Evolutionary conservation across 2,329 filamentous ascomycete species (phyloP).

Genomic region (Cadophora gregata): DNA sequence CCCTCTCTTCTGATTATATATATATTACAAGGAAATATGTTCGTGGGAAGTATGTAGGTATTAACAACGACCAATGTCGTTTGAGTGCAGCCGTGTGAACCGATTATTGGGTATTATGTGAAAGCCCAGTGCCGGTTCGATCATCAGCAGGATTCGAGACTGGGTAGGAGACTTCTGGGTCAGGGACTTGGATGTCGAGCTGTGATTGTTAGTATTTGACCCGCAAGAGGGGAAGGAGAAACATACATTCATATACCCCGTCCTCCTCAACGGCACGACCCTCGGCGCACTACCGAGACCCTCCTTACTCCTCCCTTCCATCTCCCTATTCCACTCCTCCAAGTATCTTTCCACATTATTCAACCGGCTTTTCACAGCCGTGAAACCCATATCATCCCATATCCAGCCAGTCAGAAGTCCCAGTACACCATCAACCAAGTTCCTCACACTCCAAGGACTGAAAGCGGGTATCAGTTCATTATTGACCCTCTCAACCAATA

Average conservation of each 20-base stretch:
- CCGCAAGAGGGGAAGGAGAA: slow-evolving; percentile 1
- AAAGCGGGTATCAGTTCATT: slow-evolving; percentile 77
- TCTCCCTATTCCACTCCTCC: slow-evolving; percentile 82
- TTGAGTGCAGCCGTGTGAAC: background rate
- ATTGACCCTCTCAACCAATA: slow-evolving; percentile 83
- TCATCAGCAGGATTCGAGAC: slow-evolving; percentile 21
- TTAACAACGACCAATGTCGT: background rate
- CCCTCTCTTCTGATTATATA: background rate
- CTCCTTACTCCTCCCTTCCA: slow-evolving; percentile 62
- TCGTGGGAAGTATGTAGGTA: background rate
- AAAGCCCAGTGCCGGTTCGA: slow-evolving; percentile 31
- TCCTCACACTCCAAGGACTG: slow-evolving; percentile 76
- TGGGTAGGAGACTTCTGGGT: slow-evolving; percentile 68
- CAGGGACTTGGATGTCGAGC: slow-evolving; percentile 82
- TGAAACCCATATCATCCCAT: slow-evolving; percentile 88
- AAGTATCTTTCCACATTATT: slow-evolving; percentile 79
- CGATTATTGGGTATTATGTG: slow-evolving; percentile 22
- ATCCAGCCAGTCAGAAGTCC: slow-evolving; percentile 89
- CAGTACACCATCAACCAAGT: slow-evolving; percentile 79
- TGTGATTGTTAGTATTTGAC: slow-evolving; percentile 46
- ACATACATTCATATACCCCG: slow-evolving; percentile 84
- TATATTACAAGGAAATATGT: slow-evolving; percentile 12
- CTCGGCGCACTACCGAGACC: slow-evolving; percentile 64
- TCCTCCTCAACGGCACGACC: slow-evolving; percentile 79
- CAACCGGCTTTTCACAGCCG: slow-evolving; percentile 74